phyloP scores from a whole-genome alignment of 2,329 filamentous ascomycete genomes.

The Hypoxylon sp. region DNA sequence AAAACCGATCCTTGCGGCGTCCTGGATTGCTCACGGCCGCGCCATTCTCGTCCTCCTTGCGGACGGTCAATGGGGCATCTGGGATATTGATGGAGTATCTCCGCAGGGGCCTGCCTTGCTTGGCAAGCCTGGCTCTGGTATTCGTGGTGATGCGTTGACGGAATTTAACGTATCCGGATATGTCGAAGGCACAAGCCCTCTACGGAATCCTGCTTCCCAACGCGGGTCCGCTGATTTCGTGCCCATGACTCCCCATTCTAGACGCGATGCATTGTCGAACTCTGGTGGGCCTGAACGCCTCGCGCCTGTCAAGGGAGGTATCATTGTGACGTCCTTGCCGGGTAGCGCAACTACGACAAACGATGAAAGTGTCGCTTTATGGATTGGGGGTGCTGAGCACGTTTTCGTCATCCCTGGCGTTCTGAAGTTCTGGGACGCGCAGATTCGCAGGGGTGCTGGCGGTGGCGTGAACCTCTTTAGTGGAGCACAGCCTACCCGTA shows the following conservation, averaged over 20 bases:
- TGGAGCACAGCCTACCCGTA: conserved; percentile 68
- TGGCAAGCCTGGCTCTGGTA: conserved; percentile 65
- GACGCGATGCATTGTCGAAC: conserved; percentile 66
- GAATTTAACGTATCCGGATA: conserved; percentile 71
- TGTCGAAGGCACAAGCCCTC: conserved; percentile 71
- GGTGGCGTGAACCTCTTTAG: conserved; percentile 70
- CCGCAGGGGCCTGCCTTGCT: conserved; percentile 64
- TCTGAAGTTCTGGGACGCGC: conserved; percentile 72
- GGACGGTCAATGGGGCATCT: conserved; percentile 78
- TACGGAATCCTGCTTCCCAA: conserved; percentile 62
- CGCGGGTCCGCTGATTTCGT: conserved; percentile 67
- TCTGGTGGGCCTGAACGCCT: conserved; percentile 67
- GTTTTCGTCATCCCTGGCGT: conserved; percentile 70
- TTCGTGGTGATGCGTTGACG: conserved; percentile 71
- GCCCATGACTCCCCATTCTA: conserved; percentile 75
- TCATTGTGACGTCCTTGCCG: conserved; percentile 65
- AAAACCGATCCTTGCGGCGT: conserved; percentile 73
- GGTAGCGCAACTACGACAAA: conserved; percentile 60
- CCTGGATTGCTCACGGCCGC: conserved; percentile 73
- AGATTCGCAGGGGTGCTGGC: conserved; percentile 66
- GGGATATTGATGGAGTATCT: conserved; percentile 74
- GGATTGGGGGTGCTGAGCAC: conserved; percentile 70
- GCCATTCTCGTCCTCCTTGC: conserved; percentile 72
- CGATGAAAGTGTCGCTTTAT: conserved; percentile 70
- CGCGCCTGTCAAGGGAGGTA: conserved; percentile 66